Conservation (phyloP, 768 basidiomycete species). For the Auriscalpium vulgare region DNA sequence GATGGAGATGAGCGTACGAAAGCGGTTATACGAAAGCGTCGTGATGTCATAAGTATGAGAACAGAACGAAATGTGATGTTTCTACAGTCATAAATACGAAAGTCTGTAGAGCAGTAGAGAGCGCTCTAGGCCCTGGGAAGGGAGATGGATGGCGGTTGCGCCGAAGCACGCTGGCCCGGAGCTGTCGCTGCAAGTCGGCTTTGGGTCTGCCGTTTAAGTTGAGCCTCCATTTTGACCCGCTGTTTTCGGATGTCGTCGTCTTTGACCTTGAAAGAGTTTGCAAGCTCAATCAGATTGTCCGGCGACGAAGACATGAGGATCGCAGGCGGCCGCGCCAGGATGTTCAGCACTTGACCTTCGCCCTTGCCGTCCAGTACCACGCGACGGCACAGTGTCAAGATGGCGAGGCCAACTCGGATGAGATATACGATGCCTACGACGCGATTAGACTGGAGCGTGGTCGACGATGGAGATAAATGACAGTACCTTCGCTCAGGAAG, state of each 20-base stretch:
- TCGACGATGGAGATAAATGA: no score
- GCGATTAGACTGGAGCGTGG: not conserved
- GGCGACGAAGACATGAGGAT: conserved; percentile 49
- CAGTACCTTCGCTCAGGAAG: conserved; percentile 69
- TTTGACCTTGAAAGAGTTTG: conserved; percentile 60
- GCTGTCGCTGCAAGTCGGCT: conserved; percentile 16
- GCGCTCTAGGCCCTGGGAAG: conserved; percentile 14
- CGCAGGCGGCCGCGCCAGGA: conserved; percentile 44
- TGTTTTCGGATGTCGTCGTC: conserved; percentile 76
- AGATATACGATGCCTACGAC: conserved; percentile 60
- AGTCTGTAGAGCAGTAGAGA: no score
- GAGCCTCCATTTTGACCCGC: conserved; percentile 67
- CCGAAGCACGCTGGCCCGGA: conserved; percentile 1
- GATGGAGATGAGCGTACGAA: no score
- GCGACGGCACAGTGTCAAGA: conserved; percentile 54
- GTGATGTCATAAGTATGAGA: no score
- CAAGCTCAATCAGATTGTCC: conserved; percentile 55
- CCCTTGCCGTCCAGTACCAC: conserved; percentile 43
- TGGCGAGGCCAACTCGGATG: conserved; percentile 62
- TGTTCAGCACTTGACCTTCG: conserved; percentile 38
- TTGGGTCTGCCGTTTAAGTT: conserved; percentile 52
- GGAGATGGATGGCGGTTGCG: conserved; percentile 16
- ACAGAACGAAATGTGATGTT: no score
- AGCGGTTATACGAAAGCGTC: no score
- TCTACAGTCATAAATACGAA: no score